Conservation (phyloP, 768 basidiomycete genomes). For the Lentinula sp. region DNA sequence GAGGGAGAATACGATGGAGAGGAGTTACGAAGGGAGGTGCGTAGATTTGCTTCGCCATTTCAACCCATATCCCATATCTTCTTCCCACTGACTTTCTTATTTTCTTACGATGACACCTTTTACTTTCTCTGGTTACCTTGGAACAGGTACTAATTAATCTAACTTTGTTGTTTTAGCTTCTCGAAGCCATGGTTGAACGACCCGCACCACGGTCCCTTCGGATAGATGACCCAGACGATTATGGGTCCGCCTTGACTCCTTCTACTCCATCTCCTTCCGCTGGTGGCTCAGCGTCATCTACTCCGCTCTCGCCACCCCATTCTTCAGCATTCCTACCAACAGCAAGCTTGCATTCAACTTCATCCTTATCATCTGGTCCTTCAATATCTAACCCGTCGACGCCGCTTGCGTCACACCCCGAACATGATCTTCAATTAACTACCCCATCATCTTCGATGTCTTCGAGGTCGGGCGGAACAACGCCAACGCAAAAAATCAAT, state of each 20-base stretch:
- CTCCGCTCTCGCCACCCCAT: background rate
- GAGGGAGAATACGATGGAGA: conserved; percentile 88
- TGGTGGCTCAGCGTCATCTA: background rate
- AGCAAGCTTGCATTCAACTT: background rate
- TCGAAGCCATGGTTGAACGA: conserved; percentile 83
- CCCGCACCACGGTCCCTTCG: conserved; percentile 68
- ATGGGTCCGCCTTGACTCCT: conserved; percentile 8
- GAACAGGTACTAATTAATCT: background rate
- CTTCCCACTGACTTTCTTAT: no score
- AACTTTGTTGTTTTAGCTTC: conserved; percentile 39
- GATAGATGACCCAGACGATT: conserved; percentile 31
- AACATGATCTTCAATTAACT: background rate
- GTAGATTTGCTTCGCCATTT: conserved; percentile 10
- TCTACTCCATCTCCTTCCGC: background rate
- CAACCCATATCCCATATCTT: background rate
- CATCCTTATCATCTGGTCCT: conserved; percentile 8
- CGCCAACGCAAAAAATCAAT: background rate
- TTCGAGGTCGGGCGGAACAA: background rate
- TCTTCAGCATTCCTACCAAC: background rate
- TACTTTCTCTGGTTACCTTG: background rate
- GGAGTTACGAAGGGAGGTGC: conserved; percentile 74
- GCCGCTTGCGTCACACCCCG: background rate
- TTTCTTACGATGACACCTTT: background rate
- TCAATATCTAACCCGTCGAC: background rate
- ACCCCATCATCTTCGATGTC: background rate